These are phyloP conservation scores for Apium graveolens DNA, from an alignment of 129 eudicot species.

Conservation along the genomic window DNA sequence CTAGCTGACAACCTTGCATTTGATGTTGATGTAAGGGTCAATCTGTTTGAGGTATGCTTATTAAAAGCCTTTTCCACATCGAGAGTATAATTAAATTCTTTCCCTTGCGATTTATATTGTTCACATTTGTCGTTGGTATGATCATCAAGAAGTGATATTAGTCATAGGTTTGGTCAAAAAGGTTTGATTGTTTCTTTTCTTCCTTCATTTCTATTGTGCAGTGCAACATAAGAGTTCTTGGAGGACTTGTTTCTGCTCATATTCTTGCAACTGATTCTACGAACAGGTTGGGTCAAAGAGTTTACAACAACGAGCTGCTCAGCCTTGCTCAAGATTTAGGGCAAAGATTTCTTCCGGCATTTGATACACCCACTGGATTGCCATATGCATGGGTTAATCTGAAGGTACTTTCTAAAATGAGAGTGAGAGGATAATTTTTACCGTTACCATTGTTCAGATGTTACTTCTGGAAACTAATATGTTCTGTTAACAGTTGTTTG, in stretches of 20 bases:
- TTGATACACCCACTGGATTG: constrained; percentile 78
- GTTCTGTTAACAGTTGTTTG: not conserved
- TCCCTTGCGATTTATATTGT: not conserved
- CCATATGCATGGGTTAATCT: constrained; percentile 98
- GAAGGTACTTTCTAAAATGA: constrained; percentile 45
- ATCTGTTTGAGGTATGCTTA: constrained; percentile 81
- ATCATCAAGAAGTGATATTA: constrained; percentile 9
- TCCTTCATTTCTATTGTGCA: constrained; percentile 46
- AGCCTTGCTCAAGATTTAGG: constrained; percentile 83
- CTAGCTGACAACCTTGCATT: constrained; percentile 74
- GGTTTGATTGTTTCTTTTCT: constrained; percentile 25
- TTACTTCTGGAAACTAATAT: not conserved
- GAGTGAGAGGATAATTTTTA: not conserved
- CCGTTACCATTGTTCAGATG: not conserved
- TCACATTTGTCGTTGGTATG: not conserved
- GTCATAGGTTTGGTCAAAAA: constrained; percentile 17
- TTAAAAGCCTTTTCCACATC: not conserved
- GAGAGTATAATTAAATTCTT: not conserved
- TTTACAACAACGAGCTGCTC: constrained; percentile 71
- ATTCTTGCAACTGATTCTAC: constrained; percentile 99
- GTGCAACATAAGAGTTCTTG: constrained; percentile 99
- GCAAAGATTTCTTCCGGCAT: constrained; percentile 83
- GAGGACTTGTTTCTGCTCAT: constrained; percentile 99
- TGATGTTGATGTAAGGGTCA: constrained; percentile 95
- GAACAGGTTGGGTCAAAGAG: constrained; percentile 78